Percentiles rank a stretch among this genome's conserved stretches.
These are phyloP conservation scores for Podospora conica DNA, from an alignment of 495 filamentous ascomycete species.

Conservation along the genomic window DNA sequence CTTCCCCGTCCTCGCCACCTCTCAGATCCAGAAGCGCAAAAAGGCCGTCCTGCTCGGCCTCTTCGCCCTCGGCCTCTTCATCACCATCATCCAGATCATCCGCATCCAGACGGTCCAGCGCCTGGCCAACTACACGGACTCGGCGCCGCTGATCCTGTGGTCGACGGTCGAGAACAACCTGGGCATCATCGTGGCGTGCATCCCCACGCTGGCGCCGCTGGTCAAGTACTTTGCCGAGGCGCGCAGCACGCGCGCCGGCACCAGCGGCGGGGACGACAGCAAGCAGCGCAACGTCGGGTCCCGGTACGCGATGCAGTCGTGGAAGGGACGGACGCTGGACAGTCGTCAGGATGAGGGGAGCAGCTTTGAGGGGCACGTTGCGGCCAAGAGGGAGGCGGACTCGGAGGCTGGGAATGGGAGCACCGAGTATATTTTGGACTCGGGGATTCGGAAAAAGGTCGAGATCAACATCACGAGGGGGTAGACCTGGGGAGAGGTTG, in stretches of 20 bases:
- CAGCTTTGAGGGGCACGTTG: slow-evolving; percentile 16
- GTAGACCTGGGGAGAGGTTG: not conserved
- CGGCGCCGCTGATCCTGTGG: slow-evolving; percentile 44
- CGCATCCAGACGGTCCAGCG: slow-evolving; percentile 46
- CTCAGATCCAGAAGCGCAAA: slow-evolving; percentile 33
- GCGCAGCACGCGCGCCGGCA: slow-evolving; percentile 15
- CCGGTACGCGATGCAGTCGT: slow-evolving; percentile 21
- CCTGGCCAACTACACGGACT: slow-evolving; percentile 40
- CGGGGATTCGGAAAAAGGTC: slow-evolving; percentile 22
- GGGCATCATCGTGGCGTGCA: slow-evolving; percentile 44
- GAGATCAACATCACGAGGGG: slow-evolving; percentile 20
- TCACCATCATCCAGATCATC: slow-evolving; percentile 49
- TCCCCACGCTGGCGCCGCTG: slow-evolving; percentile 47
- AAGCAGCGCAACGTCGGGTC: slow-evolving; percentile 30
- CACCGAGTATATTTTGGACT: slow-evolving; percentile 19
- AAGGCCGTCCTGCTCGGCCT: slow-evolving; percentile 41
- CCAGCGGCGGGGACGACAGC: slow-evolving; percentile 10
- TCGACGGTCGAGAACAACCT: slow-evolving; percentile 47
- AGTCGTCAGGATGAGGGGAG: slow-evolving; percentile 16
- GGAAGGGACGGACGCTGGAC: slow-evolving; percentile 14
- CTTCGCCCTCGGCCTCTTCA: slow-evolving; percentile 48
- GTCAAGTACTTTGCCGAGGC: slow-evolving; percentile 33
- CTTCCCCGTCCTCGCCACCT: slow-evolving; percentile 44
- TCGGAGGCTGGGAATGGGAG: not conserved
- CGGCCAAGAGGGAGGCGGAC: slow-evolving; percentile 7